Conservation (phyloP, 331 rosid genomes). For the Quercus tomentella region DNA sequence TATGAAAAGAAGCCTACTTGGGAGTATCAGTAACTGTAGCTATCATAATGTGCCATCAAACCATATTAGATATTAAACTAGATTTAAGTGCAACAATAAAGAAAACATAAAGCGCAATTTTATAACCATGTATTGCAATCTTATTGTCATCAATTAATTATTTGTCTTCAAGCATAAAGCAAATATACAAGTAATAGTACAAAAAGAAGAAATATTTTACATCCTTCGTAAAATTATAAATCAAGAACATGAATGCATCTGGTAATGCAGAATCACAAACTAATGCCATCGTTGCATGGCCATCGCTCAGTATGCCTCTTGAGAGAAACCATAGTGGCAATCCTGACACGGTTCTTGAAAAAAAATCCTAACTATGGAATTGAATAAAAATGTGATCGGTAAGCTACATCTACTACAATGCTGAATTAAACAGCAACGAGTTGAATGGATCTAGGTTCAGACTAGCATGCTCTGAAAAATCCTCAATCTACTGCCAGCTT, state of each 20-base stretch:
- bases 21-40: too few species aligned
- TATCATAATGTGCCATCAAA: too few species aligned
- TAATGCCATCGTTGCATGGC: not conserved
- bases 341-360: not conserved
- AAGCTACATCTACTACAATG: constrained; percentile 23
- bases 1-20: too few species aligned
- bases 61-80: too few species aligned
- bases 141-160: not conserved
- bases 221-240: not conserved
- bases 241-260: not conserved
- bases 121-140: not conserved
- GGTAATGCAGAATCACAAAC: not conserved
- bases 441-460: not conserved
- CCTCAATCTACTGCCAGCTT: constrained; percentile 45
- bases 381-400: not conserved
- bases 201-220: not conserved
- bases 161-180: not conserved
- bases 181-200: not conserved
- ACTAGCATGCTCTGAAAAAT: constrained; percentile 8
- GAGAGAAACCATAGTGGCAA: not conserved
- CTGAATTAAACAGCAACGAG: constrained; percentile 2
- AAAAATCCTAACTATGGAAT: constrained; percentile 5
- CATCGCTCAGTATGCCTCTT: not conserved
- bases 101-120: not conserved
- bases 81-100: not conserved